These are phyloP conservation scores for Parsonsia alboflavescens DNA, from an alignment of 257 asterid species.

Conservation along the genomic window DNA sequence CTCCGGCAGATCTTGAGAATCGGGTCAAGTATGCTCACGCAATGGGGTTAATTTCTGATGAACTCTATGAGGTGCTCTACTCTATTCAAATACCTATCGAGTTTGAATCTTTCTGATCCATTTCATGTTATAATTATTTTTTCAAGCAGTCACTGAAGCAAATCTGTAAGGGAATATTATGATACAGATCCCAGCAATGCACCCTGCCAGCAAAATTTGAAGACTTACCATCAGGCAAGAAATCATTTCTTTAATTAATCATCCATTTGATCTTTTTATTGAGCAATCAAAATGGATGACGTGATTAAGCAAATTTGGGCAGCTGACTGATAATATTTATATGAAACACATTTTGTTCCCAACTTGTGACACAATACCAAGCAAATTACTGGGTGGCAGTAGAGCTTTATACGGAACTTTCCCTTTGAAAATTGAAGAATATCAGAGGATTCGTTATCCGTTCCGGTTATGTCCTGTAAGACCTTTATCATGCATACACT, in stretches of 20 bases:
- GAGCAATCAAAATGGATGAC: too few relatives aligned
- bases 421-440: not conserved
- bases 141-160: constrained; percentile 16
- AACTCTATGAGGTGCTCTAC: constrained; percentile 23
- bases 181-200: constrained; percentile 14
- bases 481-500: not conserved
- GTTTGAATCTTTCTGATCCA: not conserved
- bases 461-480: constrained; percentile 21
- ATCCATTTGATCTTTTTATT: not conserved
- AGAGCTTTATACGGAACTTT: not conserved
- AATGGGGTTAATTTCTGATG: constrained; percentile 28
- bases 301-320: too few relatives aligned
- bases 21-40: constrained; percentile 21
- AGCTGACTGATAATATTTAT: constrained; percentile 16
- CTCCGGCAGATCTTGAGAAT: not conserved
- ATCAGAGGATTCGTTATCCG: not conserved
- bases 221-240: constrained; percentile 19
- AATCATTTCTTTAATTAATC: not conserved
- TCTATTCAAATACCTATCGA: not conserved
- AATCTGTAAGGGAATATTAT: constrained; percentile 17
- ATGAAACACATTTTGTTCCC: constrained; percentile 11
- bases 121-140: not conserved
- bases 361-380: constrained; percentile 9
- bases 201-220: constrained; percentile 16
- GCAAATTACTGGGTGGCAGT: not conserved